phyloP scores from a whole-genome alignment of 257 asterid species.

The Capsicum rhomboideum region DNA sequence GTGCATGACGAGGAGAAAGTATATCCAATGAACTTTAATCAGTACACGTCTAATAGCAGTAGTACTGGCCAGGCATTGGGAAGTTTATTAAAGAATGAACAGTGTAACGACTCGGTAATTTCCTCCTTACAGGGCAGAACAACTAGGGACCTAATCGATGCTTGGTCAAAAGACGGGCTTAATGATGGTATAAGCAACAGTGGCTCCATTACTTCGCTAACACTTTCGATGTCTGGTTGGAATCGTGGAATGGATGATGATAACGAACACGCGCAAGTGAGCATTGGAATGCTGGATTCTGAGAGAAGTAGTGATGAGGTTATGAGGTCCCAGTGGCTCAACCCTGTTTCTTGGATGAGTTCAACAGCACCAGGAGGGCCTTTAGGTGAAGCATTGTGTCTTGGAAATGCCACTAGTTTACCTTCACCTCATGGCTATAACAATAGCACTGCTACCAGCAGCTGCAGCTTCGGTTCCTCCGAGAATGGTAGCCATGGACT shows the following conservation, averaged over 20 bases:
- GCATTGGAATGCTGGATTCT: constrained; percentile 11
- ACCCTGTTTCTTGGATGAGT: constrained; percentile 31
- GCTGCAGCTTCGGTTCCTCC: constrained; percentile 32
- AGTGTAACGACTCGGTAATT: not conserved
- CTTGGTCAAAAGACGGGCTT: constrained; percentile 23
- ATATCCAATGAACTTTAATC: constrained; percentile 10
- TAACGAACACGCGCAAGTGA: constrained; percentile 6
- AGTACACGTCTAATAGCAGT: constrained; percentile 3
- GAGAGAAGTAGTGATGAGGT: constrained; percentile 5
- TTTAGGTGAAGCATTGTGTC: constrained; percentile 61
- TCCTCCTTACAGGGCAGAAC: constrained; percentile 5
- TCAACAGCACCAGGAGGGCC: constrained; percentile 59
- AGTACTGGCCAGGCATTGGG: not conserved
- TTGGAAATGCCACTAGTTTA: constrained; percentile 28
- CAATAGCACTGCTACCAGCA: constrained; percentile 23
- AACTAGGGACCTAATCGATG: constrained; percentile 46
- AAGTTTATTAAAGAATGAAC: not conserved
- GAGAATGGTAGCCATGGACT: constrained; percentile 23
- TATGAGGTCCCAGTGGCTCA: constrained; percentile 13
- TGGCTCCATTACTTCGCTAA: constrained; percentile 24
- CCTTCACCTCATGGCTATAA: constrained; percentile 32
- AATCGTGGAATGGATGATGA: constrained; percentile 16
- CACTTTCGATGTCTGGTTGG: constrained; percentile 40
- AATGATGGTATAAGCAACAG: constrained; percentile 2
- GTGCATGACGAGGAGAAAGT: constrained; percentile 13